Evolutionary conservation across 192 early-diverging fungal species (phyloP).

Genomic region (Funneliformis mosseae): DNA sequence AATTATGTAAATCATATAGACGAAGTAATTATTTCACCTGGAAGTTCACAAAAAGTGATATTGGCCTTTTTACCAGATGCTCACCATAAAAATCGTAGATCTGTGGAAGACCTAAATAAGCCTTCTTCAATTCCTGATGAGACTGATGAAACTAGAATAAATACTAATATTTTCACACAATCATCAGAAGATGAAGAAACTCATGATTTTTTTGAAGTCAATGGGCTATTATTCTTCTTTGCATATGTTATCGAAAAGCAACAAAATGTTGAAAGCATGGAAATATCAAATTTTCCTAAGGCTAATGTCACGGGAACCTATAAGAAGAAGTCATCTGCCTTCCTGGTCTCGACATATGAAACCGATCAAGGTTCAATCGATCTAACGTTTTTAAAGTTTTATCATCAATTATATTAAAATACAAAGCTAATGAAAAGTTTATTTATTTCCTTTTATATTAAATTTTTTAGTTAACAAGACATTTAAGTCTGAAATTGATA

Average conservation of each 20-base stretch:
- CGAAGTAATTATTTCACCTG: conserved; percentile 64
- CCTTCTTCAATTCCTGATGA: conserved; percentile 35
- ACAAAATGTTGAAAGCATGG: neutral
- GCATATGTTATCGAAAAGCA: conserved; percentile 52
- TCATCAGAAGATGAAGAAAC: conserved; percentile 58
- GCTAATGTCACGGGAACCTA: neutral
- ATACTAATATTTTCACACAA: neutral
- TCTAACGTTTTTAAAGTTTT: neutral
- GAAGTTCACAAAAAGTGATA: conserved; percentile 72
- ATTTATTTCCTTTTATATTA: neutral
- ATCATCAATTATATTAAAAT: conserved; percentile 23
- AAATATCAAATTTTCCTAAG: neutral
- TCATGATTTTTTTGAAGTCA: conserved; percentile 69
- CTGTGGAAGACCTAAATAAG: conserved; percentile 26
- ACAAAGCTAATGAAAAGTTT: neutral
- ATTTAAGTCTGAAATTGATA: conserved; percentile 6
- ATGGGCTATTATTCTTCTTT: conserved; percentile 84
- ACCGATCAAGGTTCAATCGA: neutral
- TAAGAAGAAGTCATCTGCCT: neutral
- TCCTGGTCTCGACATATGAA: neutral
- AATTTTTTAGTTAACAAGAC: neutral
- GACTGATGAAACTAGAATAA: conserved; percentile 35
- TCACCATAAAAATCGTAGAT: conserved; percentile 34
- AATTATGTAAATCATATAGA: conserved; percentile 88
- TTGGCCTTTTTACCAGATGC: conserved; percentile 76